Evolutionary conservation across 371 early-diverging fungal genomes (phyloP).

Genomic region (Mortierella sp.): DNA sequence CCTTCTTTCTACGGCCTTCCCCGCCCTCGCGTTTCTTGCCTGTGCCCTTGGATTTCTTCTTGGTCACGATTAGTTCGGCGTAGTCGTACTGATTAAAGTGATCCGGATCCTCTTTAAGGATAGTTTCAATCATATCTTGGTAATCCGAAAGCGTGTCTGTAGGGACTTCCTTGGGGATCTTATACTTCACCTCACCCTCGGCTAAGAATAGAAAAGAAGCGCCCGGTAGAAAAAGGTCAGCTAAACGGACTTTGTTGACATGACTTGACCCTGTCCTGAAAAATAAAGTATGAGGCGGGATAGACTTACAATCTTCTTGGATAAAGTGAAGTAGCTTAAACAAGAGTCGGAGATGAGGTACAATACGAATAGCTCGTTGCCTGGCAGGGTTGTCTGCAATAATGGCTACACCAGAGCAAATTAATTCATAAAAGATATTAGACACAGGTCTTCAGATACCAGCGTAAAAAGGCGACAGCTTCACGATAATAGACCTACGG

Average conservation of each 20-base stretch:
- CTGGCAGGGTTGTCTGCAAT: conserved; percentile 25
- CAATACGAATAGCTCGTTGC: conserved; percentile 18
- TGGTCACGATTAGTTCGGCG: not conserved
- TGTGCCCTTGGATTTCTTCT: not conserved
- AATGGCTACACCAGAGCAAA: conserved; percentile 14
- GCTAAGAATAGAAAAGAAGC: not conserved
- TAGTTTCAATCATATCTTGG: conserved; percentile 31
- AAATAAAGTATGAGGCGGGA: not conserved
- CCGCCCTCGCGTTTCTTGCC: conserved; percentile 11
- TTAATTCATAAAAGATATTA: not conserved
- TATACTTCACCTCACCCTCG: conserved; percentile 20
- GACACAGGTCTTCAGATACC: not conserved
- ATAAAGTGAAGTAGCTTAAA: conserved; percentile 34
- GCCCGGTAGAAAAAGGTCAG: not conserved
- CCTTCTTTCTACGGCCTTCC: not conserved
- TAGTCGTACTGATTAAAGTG: conserved; percentile 15
- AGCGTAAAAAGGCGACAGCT: not conserved
- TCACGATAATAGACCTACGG: conserved; percentile 17
- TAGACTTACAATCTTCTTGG: conserved; percentile 23
- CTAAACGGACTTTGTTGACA: not conserved
- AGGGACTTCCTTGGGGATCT: conserved; percentile 35
- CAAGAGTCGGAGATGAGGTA: conserved; percentile 48
- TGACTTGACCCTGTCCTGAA: not conserved
- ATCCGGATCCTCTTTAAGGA: conserved; percentile 4
- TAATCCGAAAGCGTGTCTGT: conserved; percentile 45